Conservation (phyloP, 2,329 filamentous ascomycete genomes). For the Cadophora malorum region DNA sequence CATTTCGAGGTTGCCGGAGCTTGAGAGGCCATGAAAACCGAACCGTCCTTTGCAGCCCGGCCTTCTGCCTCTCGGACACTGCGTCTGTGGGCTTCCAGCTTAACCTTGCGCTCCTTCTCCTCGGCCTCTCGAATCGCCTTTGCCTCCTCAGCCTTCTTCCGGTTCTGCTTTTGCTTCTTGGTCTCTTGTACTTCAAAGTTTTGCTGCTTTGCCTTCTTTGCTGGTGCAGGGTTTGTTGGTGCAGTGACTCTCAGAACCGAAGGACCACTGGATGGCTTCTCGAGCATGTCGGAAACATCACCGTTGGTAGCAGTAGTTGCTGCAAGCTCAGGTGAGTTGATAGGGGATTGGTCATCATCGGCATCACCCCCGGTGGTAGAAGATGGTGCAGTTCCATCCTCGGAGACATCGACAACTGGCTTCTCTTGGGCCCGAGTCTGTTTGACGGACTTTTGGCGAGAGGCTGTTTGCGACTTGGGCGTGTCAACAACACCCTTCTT, state of each 20-base stretch:
- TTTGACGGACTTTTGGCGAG: slow-evolving; percentile 66
- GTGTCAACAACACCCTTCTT: slow-evolving; percentile 68
- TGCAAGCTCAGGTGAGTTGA: slow-evolving; percentile 66
- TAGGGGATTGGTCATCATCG: slow-evolving; percentile 79
- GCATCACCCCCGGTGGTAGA: slow-evolving; percentile 77
- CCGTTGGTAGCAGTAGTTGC: slow-evolving; percentile 56
- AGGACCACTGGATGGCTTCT: slow-evolving; percentile 70
- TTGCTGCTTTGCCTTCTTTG: slow-evolving; percentile 62
- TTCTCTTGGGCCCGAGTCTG: slow-evolving; percentile 66
- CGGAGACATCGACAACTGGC: slow-evolving; percentile 48
- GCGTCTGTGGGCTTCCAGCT: slow-evolving; percentile 84
- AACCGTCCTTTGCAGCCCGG: slow-evolving; percentile 81
- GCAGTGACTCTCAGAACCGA: slow-evolving; percentile 81
- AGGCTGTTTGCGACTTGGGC: slow-evolving; percentile 59
- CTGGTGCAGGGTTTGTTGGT: slow-evolving; percentile 60
- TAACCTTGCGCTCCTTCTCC: slow-evolving; percentile 77
- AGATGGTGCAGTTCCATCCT: slow-evolving; percentile 65
- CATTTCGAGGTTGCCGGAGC: slow-evolving; percentile 53
- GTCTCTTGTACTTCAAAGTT: slow-evolving; percentile 71
- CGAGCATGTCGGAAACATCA: slow-evolving; percentile 91
- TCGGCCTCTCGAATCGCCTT: slow-evolving; percentile 77
- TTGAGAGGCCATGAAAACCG: slow-evolving; percentile 57
- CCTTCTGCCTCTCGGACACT: slow-evolving; percentile 83
- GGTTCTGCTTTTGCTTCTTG: slow-evolving; percentile 96
- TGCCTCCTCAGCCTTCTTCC: slow-evolving; percentile 82